Evolutionary conservation across 2,329 filamentous ascomycete genomes (phyloP), one percentile per base, ranked within the genome.

Genomic region (Spiromastix sp.): DNA sequence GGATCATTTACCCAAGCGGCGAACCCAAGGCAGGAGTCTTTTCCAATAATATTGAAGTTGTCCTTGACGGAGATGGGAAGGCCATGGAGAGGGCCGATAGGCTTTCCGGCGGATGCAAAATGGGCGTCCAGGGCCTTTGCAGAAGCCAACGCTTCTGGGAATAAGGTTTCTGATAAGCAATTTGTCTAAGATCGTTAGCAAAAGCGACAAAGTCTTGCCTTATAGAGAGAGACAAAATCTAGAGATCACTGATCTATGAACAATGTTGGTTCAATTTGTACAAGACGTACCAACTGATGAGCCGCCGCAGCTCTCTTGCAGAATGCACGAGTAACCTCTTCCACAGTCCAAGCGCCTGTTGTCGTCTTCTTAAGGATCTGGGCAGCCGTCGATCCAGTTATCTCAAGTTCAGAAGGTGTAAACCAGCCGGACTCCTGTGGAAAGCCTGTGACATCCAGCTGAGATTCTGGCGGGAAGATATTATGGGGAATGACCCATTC

Each of bases 161-260:
- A 73, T 35, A 77, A 62, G 15, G 68, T 66, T 43, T 77, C 72
- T 2, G 68, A 73, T 3, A 78, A 54, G 47, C 74, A 79, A 43
- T 77, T 77, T 29, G 70, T 75, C 70, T 73, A n/a, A 30, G 2
- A 4, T 13, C 8, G 27, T 36, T 19, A 22, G 19, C 22, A 28
- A 10, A 24, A 6, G 6, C n/a, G n/a, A n/a, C n/a, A n/a, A n/a
- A n/a, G n/a, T n/a, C n/a, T n/a, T n/a, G n/a, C n/a, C n/a, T n/a
- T n/a, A n/a, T n/a, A n/a, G n/a, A n/a, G n/a, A n/a, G n/a, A n/a
- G n/a, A n/a, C n/a, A n/a, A n/a, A n/a, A n/a, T n/a, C n/a, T n/a
- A n/a, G n/a, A n/a, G n/a, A n/a, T n/a, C n/a, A n/a, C n/a, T n/a
- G n/a, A n/a, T 7, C 21, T n/a, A n/a, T 24, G 21, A 24, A n/a